Evolutionary conservation across 495 filamentous ascomycete species (phyloP).

Genomic region (Aspergillus kassunensis): DNA sequence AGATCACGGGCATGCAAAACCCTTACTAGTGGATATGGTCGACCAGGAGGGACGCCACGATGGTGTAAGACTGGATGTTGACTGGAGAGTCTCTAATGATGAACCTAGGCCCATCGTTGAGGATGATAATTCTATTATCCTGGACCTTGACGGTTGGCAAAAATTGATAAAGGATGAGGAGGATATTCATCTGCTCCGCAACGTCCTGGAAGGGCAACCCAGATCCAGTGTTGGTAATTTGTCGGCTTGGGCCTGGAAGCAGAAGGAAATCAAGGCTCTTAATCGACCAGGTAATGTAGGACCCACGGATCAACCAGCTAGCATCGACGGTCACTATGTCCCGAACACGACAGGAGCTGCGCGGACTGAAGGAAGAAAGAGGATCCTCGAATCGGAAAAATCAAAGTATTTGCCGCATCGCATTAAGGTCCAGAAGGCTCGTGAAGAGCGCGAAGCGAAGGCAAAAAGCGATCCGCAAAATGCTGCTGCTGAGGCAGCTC

Average conservation of each 20-base stretch:
- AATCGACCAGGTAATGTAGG: constrained; percentile 57
- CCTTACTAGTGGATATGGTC: background rate
- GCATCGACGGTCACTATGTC: constrained; percentile 87
- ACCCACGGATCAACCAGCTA: constrained; percentile 46
- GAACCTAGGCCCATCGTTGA: constrained; percentile 61
- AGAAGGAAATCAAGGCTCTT: constrained; percentile 83
- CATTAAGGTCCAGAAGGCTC: constrained; percentile 84
- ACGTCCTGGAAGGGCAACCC: constrained; percentile 44
- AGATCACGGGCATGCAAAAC: background rate
- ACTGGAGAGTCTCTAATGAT: constrained; percentile 58
- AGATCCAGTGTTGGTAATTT: constrained; percentile 59
- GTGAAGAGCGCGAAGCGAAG: constrained; percentile 80
- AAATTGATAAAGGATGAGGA: constrained; percentile 75
- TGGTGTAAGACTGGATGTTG: constrained; percentile 44
- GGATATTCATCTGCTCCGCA: constrained; percentile 58
- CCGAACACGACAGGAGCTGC: constrained; percentile 79
- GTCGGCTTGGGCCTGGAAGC: constrained; percentile 81
- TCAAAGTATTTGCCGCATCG: constrained; percentile 97
- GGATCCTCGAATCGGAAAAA: constrained; percentile 94
- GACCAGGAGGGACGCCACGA: constrained; percentile 17
- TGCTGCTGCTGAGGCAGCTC: constrained; percentile 61
- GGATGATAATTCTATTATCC: constrained; percentile 59
- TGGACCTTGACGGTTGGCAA: constrained; percentile 78
- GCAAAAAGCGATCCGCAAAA: constrained; percentile 68
- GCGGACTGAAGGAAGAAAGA: constrained; percentile 87